Base-by-base conservation (phyloP, 2,329 filamentous ascomycete genomes). In the Dactylellina haptotyla region DNA sequence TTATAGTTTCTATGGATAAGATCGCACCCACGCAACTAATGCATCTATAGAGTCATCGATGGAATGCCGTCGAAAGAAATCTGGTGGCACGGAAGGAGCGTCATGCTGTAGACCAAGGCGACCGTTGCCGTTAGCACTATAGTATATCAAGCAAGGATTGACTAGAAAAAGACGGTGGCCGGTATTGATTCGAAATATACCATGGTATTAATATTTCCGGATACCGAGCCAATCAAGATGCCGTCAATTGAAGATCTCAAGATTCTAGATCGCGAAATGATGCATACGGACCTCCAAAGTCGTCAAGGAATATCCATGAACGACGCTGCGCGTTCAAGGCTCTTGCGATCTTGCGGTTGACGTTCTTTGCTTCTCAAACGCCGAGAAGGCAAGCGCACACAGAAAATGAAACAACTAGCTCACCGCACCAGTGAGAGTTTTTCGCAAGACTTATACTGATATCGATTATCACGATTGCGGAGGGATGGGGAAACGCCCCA, bases 301-400 rank as follows among this genome's bases (percentile, higher is more conserved):
- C 14, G 18, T 28, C 53, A 2, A 43, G 53, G 53, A 57, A 57
- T 5, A 57, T 43, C 53, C 53, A 57, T 57, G 53, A 26, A 43
- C 18, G 6, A 37, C 3, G 5, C 18, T 54, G 30, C 50, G 26
- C 30, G n/a, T 25, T 54, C 16, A 37, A 25, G 28, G 20, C 20
- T 50, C 28, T 50, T 28, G 8, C 23, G 23, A 14, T n/a, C 6
- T 43, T 43, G 6, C n/a, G 32, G 14, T 34, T 14, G 6, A 34
- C 32, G 6, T 14, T 34, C 32, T 6, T 34, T 6, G 14, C 6
- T 6, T 6, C 6, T 34, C 6, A 34, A 34, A 6, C 32, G 32
- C 32, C 6, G 32, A 14, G 14, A 14, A 34, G 32, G 14, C 6
- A 34, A 34, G 14, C 32, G 32, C 32, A 34, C 32, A 34, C 14